phyloP scores from a whole-genome alignment of 768 basidiomycete species.

The Mycena indigotica region DNA sequence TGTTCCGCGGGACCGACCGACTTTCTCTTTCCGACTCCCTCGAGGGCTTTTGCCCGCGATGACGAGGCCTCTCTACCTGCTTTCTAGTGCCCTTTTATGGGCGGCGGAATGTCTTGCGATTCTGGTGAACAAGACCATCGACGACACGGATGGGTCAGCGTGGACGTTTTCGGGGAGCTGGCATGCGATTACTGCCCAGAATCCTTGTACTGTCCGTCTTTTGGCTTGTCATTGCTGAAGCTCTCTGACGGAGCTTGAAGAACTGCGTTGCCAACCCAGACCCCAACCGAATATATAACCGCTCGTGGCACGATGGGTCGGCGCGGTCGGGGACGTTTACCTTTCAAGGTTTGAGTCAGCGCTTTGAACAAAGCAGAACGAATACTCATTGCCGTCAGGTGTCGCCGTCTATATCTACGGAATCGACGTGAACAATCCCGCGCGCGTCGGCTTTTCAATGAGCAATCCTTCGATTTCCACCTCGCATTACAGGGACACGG shows the following conservation, averaged over 20 bases:
- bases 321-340: neutral
- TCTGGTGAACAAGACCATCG: neutral
- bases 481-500: neutral
- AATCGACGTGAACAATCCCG: neutral
- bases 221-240: too few species aligned
- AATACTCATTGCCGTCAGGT: too few species aligned
- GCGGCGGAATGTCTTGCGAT: neutral
- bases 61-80: too few species aligned
- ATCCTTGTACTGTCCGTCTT: neutral
- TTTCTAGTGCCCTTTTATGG: neutral
- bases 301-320: neutral
- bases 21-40: too few species aligned
- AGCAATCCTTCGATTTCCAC: neutral
- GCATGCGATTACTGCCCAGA: neutral
- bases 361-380: too few species aligned
- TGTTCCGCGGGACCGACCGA: neutral
- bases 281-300: neutral
- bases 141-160: neutral
- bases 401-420: constrained; percentile 1
- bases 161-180: neutral
- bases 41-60: too few species aligned
- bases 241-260: too few species aligned
- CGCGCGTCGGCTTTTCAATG: neutral
- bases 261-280: neutral
- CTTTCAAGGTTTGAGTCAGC: neutral